phyloP scores from a whole-genome alignment of 2,329 filamentous ascomycete species.

The Trichoderma sp. region DNA sequence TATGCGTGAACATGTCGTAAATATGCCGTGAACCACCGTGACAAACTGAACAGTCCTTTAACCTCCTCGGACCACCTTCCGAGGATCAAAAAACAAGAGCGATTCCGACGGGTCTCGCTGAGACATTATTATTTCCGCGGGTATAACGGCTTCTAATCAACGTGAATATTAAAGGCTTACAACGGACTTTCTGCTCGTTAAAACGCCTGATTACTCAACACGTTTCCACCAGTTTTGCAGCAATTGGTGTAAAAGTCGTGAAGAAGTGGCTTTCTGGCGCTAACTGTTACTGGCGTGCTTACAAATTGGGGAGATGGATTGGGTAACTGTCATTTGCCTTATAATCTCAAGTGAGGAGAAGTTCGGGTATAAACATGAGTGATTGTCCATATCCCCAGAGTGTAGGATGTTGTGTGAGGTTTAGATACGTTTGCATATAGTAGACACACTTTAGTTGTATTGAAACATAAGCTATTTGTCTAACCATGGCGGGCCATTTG shows the following conservation, averaged over 20 bases:
- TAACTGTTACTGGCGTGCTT: not conserved
- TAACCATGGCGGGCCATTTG: not conserved
- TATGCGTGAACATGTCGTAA: not conserved
- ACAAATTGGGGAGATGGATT: not conserved
- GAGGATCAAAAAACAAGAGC: not conserved
- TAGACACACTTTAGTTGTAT: not conserved
- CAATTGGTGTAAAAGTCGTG: not conserved
- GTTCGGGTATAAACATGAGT: not conserved
- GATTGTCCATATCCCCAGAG: not conserved
- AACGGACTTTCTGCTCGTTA: not conserved
- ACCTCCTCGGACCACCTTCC: not conserved
- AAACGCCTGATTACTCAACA: slow-evolving; percentile 12
- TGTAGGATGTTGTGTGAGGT: not conserved
- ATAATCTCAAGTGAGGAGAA: not conserved
- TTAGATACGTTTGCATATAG: not conserved
- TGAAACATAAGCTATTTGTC: not conserved
- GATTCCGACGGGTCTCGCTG: not conserved
- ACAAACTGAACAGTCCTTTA: not conserved
- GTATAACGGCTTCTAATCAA: not conserved
- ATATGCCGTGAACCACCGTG: not conserved
- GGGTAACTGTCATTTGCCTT: not conserved
- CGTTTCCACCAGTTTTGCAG: not conserved
- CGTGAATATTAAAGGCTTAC: not conserved
- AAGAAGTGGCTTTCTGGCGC: not conserved
- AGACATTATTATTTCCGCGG: not conserved